Percentiles rank a stretch among this genome's conserved stretches.
Conservation (phyloP, 2,329 filamentous ascomycete species). For the Xylogone sp. region DNA sequence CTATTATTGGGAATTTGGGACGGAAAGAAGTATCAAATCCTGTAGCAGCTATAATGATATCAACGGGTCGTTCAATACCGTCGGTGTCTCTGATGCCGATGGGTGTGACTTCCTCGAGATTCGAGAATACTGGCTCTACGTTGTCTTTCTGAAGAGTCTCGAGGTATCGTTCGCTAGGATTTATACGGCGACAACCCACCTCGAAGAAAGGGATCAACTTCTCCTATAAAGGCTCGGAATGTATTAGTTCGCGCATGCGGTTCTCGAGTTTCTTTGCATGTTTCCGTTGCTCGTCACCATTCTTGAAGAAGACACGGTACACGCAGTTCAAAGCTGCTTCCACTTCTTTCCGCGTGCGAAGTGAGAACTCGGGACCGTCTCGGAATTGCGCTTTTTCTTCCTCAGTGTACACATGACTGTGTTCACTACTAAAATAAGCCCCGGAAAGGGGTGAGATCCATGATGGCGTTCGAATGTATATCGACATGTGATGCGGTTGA, state of each 20-base stretch:
- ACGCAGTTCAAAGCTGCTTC: neutral
- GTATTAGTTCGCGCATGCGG: constrained; percentile 23
- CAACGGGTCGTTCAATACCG: constrained; percentile 14
- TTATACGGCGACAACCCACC: constrained; percentile 36
- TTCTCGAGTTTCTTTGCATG: neutral
- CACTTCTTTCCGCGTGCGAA: neutral
- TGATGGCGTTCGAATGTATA: constrained; percentile 45
- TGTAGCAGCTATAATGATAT: constrained; percentile 29
- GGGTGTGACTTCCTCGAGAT: constrained; percentile 21
- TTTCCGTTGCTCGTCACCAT: constrained; percentile 16
- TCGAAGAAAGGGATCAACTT: constrained; percentile 33
- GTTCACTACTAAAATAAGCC: neutral
- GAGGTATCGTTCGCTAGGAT: constrained; percentile 32
- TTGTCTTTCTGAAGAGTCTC: constrained; percentile 27
- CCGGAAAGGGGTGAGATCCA: constrained; percentile 36
- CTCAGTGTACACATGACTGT: constrained; percentile 25
- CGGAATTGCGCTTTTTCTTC: constrained; percentile 33
- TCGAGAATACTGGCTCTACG: constrained; percentile 24
- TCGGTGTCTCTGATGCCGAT: constrained; percentile 24
- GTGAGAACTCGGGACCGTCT: constrained; percentile 20
- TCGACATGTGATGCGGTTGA: constrained; percentile 33
- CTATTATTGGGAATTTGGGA: constrained; percentile 14
- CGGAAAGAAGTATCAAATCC: constrained; percentile 21
- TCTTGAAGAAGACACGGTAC: constrained; percentile 35
- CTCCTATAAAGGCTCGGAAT: constrained; percentile 22